Evolutionary conservation across 257 asterid genomes (phyloP).

Genomic region (Ehretia macrophylla): DNA sequence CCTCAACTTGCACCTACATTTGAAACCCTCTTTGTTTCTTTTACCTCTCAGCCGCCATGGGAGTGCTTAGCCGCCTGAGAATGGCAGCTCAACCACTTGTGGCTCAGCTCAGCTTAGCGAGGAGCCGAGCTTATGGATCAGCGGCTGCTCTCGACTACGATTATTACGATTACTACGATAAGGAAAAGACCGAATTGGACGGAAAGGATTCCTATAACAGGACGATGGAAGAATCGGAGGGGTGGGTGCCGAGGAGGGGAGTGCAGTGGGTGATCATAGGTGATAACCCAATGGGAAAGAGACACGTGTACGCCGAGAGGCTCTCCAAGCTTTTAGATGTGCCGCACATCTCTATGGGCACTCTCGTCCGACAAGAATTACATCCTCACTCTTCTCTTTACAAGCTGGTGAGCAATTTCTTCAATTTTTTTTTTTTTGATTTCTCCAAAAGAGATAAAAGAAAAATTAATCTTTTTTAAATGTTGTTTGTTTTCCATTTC

Average conservation of each 20-base stretch:
- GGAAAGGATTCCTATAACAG: constrained; percentile 10
- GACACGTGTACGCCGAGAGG: constrained; percentile 77
- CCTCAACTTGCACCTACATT: neutral
- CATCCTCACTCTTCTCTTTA: constrained; percentile 68
- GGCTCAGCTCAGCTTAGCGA: constrained; percentile 5
- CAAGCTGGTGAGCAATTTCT: constrained; percentile 44
- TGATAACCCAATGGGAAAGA: constrained; percentile 56
- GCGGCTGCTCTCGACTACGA: constrained; percentile 68
- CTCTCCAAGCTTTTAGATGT: constrained; percentile 73
- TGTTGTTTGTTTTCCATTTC: neutral
- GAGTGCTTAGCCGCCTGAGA: constrained; percentile 52
- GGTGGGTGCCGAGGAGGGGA: constrained; percentile 60
- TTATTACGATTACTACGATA: constrained; percentile 21
- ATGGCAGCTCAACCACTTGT: constrained; percentile 35
- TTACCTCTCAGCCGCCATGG: constrained; percentile 36
- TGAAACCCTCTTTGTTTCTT: constrained; percentile 12
- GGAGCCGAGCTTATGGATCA: constrained; percentile 49
- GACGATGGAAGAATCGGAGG: constrained; percentile 44
- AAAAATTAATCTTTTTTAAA: no score
- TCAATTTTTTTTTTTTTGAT: neutral
- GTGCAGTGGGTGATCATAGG: constrained; percentile 95
- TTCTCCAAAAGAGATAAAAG: neutral
- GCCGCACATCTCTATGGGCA: constrained; percentile 89
- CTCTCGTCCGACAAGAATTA: constrained; percentile 82
- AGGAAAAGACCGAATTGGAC: constrained; percentile 16